Conservation (phyloP, 2,329 filamentous ascomycete genomes). For the Aspergillus ibericus region DNA sequence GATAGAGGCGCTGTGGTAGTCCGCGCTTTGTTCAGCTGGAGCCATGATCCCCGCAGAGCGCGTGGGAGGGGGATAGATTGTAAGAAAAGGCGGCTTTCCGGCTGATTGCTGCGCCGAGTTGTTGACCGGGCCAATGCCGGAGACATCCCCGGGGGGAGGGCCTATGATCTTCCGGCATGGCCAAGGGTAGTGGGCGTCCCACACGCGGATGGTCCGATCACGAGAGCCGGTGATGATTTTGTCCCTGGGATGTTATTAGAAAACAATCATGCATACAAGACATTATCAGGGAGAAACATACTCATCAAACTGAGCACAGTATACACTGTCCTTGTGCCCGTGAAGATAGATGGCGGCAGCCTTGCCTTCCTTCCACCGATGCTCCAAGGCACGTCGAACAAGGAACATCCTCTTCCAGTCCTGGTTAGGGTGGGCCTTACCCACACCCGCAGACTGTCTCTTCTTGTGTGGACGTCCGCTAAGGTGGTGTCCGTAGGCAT, state of each 20-base stretch:
- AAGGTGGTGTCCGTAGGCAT: constrained; percentile 51
- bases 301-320: constrained; percentile 98
- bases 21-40: constrained; percentile 38
- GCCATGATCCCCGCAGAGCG: constrained; percentile 55
- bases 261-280: background rate
- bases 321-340: constrained; percentile 93
- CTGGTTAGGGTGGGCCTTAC: constrained; percentile 59
- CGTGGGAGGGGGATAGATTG: constrained; percentile 53
- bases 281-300: constrained; percentile 47
- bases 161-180: constrained; percentile 85
- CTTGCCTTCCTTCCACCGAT: constrained; percentile 75
- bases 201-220: constrained; percentile 92
- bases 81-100: constrained; percentile 46
- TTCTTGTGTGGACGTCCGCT: constrained; percentile 37
- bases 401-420: constrained; percentile 86
- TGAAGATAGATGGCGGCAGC: constrained; percentile 85
- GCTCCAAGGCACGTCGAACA: constrained; percentile 71
- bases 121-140: constrained; percentile 45
- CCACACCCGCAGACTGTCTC: constrained; percentile 56
- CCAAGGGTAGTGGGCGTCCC: constrained; percentile 83
- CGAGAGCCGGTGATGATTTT: constrained; percentile 97
- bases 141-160: constrained; percentile 59
- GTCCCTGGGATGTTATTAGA: constrained; percentile 57
- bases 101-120: constrained; percentile 44
- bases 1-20: constrained; percentile 86